Percentiles rank a stretch among this genome's conserved stretches.
Evolutionary conservation across 176 grass and related monocot species (phyloP).

Genomic region (Aegilops speltoides): DNA sequence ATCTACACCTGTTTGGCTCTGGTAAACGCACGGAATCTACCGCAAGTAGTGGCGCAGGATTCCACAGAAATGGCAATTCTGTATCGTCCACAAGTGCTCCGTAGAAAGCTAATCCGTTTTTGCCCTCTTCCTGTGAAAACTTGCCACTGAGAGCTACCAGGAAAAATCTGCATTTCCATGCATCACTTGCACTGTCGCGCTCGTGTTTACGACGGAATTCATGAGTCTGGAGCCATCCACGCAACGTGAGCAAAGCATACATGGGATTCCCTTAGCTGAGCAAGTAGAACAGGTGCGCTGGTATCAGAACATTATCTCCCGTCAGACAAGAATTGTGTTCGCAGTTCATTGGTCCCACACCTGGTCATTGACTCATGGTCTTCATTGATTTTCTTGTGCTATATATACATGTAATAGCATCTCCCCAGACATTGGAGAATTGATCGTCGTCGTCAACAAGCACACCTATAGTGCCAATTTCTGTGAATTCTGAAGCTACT

Average conservation of each 20-base stretch:
- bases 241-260: neutral
- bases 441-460: conserved; percentile 27
- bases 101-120: neutral
- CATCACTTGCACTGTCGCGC: neutral
- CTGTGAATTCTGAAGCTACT: neutral
- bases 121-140: neutral
- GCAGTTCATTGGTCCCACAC: too few relatives aligned
- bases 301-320: neutral
- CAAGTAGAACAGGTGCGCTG: neutral
- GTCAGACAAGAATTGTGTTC: neutral
- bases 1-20: neutral
- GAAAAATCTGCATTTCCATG: neutral
- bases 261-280: neutral
- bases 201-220: neutral
- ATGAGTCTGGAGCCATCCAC: neutral
- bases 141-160: neutral
- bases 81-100: neutral
- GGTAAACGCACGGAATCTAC: neutral
- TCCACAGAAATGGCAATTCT: neutral
- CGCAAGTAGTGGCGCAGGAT: neutral
- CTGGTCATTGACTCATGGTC: neutral
- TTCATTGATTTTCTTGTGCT: neutral
- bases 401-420: neutral
- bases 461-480: conserved; percentile 4
- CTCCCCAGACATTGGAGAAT: neutral